Base-by-base conservation (phyloP, 352 stramenopile species). In the Globisporangium echinulatum region DNA sequence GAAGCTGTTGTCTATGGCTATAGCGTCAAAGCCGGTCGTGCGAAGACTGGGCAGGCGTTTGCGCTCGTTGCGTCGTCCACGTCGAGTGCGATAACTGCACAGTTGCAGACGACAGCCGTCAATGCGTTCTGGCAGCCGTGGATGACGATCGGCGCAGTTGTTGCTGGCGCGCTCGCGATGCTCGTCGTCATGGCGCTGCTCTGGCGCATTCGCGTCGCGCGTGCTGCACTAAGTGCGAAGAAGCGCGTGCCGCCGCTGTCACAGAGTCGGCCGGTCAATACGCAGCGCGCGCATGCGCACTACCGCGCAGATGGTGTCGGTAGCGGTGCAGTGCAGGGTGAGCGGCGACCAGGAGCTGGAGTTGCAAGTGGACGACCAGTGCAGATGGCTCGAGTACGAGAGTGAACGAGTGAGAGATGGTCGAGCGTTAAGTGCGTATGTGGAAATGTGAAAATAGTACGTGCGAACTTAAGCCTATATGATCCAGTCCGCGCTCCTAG, bases 61-160 rank as follows among this genome's bases (percentile, higher is more conserved):
- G 75, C 83, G 33, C 73, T 93, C 6, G 83, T 93, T n/a, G 83
- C 83, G 7, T 93, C 83, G 2, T 90, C 83, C 4, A 84, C 76
- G 0, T 76, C 80, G 9, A 79, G 70, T 0, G 73, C 63, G 0
- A 76, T 80, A 1, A 71, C 70, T 6, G 73, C 76, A 6, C 69
- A 54, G 9, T 60, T 67, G 9, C 40, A 39, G 1, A 49, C 33
- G 0, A 49, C 17, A 1, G 54, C 49, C 0, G 57, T 58, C 9
- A 51, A 50, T 2, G 52, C 46, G 4, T 88, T 88, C 62, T 90
- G 78, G 81, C 74, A 90, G 64, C 78, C 81, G 14, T 90, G 81
- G 81, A 90, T 90, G 78, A 87, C 73, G 14, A 79, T 90, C 56
- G 81, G 74, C 15, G 66, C 70, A 2, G 68, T 88, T 46, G 62